A percentile compares a stretch with the other conserved stretches of the same genome.
Evolutionary conservation across 345 rosid species (phyloP).

Genomic region (Citrus inodora): DNA sequence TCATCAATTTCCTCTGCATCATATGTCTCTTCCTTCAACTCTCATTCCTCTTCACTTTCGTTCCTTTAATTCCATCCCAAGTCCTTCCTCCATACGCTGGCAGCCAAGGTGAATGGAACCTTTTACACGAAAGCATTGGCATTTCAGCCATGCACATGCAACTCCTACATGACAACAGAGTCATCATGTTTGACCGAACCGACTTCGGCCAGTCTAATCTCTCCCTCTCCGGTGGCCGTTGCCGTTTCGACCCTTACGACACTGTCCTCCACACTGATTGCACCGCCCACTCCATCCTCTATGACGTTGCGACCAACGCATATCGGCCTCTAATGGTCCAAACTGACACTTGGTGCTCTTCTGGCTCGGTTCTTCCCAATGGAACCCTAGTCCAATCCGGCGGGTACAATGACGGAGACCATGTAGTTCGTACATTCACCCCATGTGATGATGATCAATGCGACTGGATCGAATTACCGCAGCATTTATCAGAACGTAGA

Average conservation of each 20-base stretch:
- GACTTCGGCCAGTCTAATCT: constrained; percentile 76
- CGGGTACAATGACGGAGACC: constrained; percentile 73
- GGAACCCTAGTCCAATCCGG: constrained; percentile 84
- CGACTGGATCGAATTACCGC: constrained; percentile 69
- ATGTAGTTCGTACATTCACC: constrained; percentile 42
- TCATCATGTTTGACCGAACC: constrained; percentile 76
- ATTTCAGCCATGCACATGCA: constrained; percentile 97
- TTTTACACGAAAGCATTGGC: constrained; percentile 62
- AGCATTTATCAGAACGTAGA: constrained; percentile 48
- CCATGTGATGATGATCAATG: constrained; percentile 46
- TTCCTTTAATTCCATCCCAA: background rate
- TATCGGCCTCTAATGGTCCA: constrained; percentile 60
- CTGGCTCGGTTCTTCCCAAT: constrained; percentile 57
- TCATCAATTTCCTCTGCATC: constrained; percentile 6
- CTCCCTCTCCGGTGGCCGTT: constrained; percentile 44
- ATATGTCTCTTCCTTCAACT: constrained; percentile 21
- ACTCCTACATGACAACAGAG: constrained; percentile 63
- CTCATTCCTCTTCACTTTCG: constrained; percentile 8
- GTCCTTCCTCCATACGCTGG: background rate
- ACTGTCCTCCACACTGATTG: constrained; percentile 47
- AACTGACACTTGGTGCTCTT: constrained; percentile 90
- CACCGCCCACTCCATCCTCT: constrained; percentile 81
- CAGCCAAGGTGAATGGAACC: constrained; percentile 45
- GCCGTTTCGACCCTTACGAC: constrained; percentile 47
- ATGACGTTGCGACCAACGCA: constrained; percentile 46